Percentiles rank a stretch among this genome's conserved stretches.
phyloP scores from a whole-genome alignment of 768 basidiomycete genomes.

The Leccinum uliginosum region DNA sequence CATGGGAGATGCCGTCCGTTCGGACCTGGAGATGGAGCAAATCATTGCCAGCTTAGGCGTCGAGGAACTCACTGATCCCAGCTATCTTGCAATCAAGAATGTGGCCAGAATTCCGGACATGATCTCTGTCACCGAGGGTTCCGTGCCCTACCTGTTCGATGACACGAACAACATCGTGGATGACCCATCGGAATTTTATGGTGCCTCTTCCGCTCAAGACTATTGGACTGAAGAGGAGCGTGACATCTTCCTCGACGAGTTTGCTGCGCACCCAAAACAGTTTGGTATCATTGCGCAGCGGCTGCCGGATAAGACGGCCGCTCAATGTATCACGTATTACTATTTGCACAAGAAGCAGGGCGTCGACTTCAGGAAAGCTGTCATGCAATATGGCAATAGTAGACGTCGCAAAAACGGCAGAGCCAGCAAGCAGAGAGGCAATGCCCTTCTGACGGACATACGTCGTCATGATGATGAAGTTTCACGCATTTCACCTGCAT shows the following conservation, averaged over 20 bases:
- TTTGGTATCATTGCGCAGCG: conserved; percentile 87
- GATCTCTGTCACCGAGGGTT: conserved; percentile 63
- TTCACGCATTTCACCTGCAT: conserved; percentile 23
- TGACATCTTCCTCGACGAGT: conserved; percentile 72
- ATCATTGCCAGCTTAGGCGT: conserved; percentile 92
- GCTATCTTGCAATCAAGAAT: conserved; percentile 79
- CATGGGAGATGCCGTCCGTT: conserved; percentile 85
- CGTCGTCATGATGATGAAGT: conserved; percentile 61
- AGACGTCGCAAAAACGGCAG: conserved; percentile 58
- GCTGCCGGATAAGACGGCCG: conserved; percentile 78
- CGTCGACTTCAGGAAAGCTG: conserved; percentile 80
- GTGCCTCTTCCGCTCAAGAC: conserved; percentile 64
- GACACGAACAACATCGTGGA: conserved; percentile 82
- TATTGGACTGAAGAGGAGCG: conserved; percentile 90
- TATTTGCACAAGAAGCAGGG: conserved; percentile 89
- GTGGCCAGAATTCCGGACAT: conserved; percentile 89
- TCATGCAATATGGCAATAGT: conserved; percentile 60
- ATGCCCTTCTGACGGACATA: conserved; percentile 78
- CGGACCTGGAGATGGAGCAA: conserved; percentile 96
- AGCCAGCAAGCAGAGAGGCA: conserved; percentile 74
- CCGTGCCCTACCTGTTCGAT: conserved; percentile 64
- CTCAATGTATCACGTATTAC: conserved; percentile 90
- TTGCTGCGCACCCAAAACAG: conserved; percentile 85
- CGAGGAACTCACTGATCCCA: conserved; percentile 91
- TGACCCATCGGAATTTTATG: conserved; percentile 75